Base-by-base conservation (phyloP, 2,329 filamentous ascomycete species). In the Orbilia javanica region DNA sequence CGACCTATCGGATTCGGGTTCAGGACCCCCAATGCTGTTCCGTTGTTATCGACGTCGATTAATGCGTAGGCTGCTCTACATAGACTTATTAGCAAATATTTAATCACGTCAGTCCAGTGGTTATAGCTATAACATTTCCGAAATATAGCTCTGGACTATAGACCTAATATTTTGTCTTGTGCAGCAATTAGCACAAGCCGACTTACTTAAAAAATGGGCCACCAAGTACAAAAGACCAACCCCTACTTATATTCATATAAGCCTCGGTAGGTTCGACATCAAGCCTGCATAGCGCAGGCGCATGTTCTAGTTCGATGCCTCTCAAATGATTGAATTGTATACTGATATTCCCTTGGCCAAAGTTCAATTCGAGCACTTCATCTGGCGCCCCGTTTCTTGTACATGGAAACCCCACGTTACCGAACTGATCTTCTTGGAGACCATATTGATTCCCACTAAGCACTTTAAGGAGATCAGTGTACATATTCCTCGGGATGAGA, bases 221-320 rank as follows among this genome's bases (percentile, higher is more conserved):
- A 10, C 64, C 64, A 29, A 67, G 48, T 27, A 67, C 20, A 39
- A 67, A 55, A 1, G 64, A 67, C 64, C 64, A 67, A 29, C 31
- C 31, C 18, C 25, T 55, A 29, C 20, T 44, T 18, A 42, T 42
- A 20, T 55, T 31, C 4, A 55, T 4, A 29, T 29, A 4, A 1
- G 0, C 18, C 25, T 67, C 64, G 4, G 64, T 67, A 11, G 64
- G 48, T 1, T n/a, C 42, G 27, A 67, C 31, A 18, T 2, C 4
- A 1, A 67, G 29, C 27, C 55, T 20, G 48, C 64, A 67, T 15
- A 67, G 11, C 11, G 22, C 34, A 42, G 34, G 15, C 8, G 20
- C 42, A 25, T n/a, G 4, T 11, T 55, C 44, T 3, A 39, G 44
- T 7, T 31, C 13, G 8, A 55, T 27, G 18, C 46, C 31, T 15